Conservation (phyloP, 2,329 filamentous ascomycete genomes). For the Dactylellina leptospora region DNA sequence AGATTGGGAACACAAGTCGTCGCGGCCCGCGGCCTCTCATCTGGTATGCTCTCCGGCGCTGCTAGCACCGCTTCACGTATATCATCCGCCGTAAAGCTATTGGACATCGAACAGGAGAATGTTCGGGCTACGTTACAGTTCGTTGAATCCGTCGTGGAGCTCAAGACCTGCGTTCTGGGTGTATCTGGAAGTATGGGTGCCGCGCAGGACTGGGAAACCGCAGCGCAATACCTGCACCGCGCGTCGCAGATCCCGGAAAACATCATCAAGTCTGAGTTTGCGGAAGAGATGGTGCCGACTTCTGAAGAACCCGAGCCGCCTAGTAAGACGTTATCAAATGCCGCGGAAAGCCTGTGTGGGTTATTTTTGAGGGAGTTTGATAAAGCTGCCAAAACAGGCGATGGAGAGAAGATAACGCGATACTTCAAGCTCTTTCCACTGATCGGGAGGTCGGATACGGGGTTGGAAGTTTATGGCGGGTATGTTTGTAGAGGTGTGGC, state of each 20-base stretch:
- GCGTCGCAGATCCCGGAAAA: constrained; percentile 81
- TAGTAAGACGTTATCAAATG: constrained; percentile 82
- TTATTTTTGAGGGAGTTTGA: constrained; percentile 95
- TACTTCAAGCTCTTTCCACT: constrained; percentile 99
- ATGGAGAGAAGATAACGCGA: constrained; percentile 86
- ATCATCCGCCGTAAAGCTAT: constrained; percentile 82
- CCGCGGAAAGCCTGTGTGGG: constrained; percentile 86
- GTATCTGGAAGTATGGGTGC: constrained; percentile 97
- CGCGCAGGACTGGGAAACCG: constrained; percentile 97
- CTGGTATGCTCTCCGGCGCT: constrained; percentile 87
- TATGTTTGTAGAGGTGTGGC: constrained; percentile 97
- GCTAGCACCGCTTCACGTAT: constrained; percentile 85
- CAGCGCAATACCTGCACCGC: constrained; percentile 85
- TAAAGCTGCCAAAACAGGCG: constrained; percentile 84
- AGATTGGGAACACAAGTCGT: constrained; percentile 87
- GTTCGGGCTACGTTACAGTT: constrained; percentile 90
- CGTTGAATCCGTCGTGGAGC: constrained; percentile 94
- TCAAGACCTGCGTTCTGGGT: constrained; percentile 94
- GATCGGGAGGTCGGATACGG: constrained; percentile 86
- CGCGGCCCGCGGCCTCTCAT: constrained; percentile 81
- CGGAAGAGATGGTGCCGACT: constrained; percentile 89
- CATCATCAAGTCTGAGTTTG: constrained; percentile 85
- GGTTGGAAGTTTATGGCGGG: constrained; percentile 90
- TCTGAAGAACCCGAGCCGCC: constrained; percentile 94
- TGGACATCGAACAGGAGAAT: constrained; percentile 89